Evolutionary conservation across 139 green algal genomes (phyloP), one percentile per base, ranked within the genome.

Genomic region (Coelastrella sp.): DNA sequence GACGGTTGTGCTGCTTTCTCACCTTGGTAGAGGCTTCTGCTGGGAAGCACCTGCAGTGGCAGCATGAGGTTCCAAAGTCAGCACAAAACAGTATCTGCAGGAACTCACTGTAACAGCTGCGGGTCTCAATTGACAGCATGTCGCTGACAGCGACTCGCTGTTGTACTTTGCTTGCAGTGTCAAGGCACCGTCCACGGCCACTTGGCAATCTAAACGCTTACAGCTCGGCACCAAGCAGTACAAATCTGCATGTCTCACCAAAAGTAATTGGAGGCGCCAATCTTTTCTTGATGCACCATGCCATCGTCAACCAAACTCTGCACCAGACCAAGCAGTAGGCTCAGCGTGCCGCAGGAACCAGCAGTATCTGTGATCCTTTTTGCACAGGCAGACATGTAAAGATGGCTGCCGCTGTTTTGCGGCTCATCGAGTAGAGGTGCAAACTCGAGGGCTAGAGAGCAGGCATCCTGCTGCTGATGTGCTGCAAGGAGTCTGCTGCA

Each of bases 191-290:
- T 47, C 1, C 32, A 47, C 32, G 32, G 0, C 32, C 32, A 47
- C 32, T 47, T 47, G 0, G 32, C 32, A 47, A 2, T 47, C 32
- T 47, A 47, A 0, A 47, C 32, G 32, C 32, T 47, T 2, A 1
- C 32, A 47, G 32, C 32, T 0, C 32, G 32, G 32, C 32, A 47
- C 32, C 32, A 47, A 47, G 32, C 32, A 47, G 32, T 47, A 47
- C 32, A 47, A 47, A 47, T 1, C 32, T 47, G 32, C 32, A 47
- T 47, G 32, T 2, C 90, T 88, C 82, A 93, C 96, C 96, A 98
- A 77, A 96, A 97, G 89, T 95, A 98, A 87, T 97, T 98, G 20
- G 91, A 95, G 58, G 85, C 91, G 57, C 96, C 96, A 82, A 98
- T 98, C 89, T 96, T 96, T 86, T 98, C 96, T 71, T 93, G 89